phyloP scores from a whole-genome alignment of 495 filamentous ascomycete genomes.

The Hyaloscypha variabilis region DNA sequence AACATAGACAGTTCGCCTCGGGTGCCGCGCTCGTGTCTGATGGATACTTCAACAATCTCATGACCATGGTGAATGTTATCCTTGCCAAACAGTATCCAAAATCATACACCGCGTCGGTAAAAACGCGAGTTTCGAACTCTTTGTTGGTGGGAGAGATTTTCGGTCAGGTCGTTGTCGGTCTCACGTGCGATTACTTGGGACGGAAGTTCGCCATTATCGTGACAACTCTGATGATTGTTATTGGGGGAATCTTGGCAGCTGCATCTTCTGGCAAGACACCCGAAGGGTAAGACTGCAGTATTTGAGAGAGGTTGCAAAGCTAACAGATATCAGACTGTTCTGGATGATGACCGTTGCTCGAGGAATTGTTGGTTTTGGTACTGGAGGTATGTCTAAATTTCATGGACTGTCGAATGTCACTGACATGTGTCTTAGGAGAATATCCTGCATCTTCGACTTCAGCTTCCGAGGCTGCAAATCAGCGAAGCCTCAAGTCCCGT shows the following conservation, averaged over 20 bases:
- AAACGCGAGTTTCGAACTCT: constrained; percentile 55
- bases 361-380: constrained; percentile 55
- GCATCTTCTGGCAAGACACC: constrained; percentile 49
- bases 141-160: constrained; percentile 54
- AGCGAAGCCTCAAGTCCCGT: constrained; percentile 43
- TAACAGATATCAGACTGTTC: constrained; percentile 40
- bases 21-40: constrained; percentile 56
- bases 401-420: background rate
- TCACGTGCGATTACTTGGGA: constrained; percentile 55
- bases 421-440: constrained; percentile 35
- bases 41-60: constrained; percentile 57
- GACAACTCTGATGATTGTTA: constrained; percentile 52
- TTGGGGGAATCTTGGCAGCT: constrained; percentile 54
- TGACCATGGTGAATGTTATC: constrained; percentile 57
- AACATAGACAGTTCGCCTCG: constrained; percentile 38
- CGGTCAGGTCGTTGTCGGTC: constrained; percentile 52
- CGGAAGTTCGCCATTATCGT: constrained; percentile 55
- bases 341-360: constrained; percentile 59
- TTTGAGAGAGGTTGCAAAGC: background rate
- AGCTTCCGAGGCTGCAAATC: constrained; percentile 51
- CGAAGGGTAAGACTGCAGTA: constrained; percentile 27
- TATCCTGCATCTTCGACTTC: constrained; percentile 48
- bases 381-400: constrained; percentile 37
- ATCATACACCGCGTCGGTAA: constrained; percentile 46
- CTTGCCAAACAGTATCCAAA: constrained; percentile 49